Evolutionary conservation across 305 asterid species (phyloP).

Genomic region (Fraxinus baroniana): DNA sequence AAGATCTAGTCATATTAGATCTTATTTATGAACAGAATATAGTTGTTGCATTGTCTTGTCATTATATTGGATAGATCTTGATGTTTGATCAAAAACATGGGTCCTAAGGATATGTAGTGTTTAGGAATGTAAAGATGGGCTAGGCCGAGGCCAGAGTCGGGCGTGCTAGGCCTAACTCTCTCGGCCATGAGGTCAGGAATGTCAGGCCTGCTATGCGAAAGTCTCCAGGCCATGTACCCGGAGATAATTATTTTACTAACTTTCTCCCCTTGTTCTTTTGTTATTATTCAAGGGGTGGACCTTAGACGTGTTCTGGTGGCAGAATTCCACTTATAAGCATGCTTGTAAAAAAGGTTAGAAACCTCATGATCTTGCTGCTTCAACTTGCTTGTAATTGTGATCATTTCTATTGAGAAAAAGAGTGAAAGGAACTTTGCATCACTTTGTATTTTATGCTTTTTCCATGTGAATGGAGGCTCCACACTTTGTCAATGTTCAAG

Average conservation of each 20-base stretch:
- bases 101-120: not conserved
- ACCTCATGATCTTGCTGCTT: not conserved
- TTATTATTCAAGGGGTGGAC: not conserved
- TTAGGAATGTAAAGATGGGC: not conserved
- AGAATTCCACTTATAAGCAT: not conserved
- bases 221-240: not conserved
- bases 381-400: not conserved
- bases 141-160: not conserved
- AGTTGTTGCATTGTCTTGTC: not conserved
- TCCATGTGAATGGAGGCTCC: conserved; percentile 1
- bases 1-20: not conserved
- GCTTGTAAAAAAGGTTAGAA: not conserved
- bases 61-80: not conserved
- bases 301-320: not conserved
- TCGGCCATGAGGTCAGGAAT: not conserved
- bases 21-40: not conserved
- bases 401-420: conserved; percentile 3
- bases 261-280: not conserved
- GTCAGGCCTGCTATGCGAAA: not conserved
- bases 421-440: not conserved
- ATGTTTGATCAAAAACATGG: not conserved
- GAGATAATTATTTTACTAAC: not conserved
- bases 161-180: not conserved
- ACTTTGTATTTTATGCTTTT: conserved; percentile 4
- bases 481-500: not conserved